Evolutionary conservation across 495 filamentous ascomycete genomes (phyloP).

Genomic region (Penicillium manginii): DNA sequence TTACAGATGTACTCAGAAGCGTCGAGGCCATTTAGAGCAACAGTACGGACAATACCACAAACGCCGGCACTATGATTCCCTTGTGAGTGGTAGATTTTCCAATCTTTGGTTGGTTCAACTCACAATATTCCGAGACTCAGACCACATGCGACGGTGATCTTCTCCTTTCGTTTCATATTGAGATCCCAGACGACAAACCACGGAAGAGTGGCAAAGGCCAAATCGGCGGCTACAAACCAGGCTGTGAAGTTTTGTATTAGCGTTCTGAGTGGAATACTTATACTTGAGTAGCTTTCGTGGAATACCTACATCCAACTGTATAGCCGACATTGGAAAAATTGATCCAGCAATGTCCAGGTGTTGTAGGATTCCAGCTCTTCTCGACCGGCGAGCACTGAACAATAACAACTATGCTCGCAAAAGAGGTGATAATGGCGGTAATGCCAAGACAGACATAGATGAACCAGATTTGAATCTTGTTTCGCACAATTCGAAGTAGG

Average conservation of each 20-base stretch:
- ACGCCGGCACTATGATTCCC: slow-evolving; percentile 25
- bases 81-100: not conserved
- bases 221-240: slow-evolving; percentile 32
- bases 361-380: slow-evolving; percentile 26
- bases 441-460: slow-evolving; percentile 25
- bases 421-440: slow-evolving; percentile 24
- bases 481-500: slow-evolving; percentile 33
- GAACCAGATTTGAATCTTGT: slow-evolving; percentile 29
- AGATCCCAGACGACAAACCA: slow-evolving; percentile 38
- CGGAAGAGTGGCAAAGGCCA: slow-evolving; percentile 33
- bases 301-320: slow-evolving; percentile 31
- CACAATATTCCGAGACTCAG: slow-evolving; percentile 34
- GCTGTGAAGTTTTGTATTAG: slow-evolving; percentile 10
- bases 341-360: slow-evolving; percentile 26
- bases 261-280: not conserved
- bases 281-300: not conserved
- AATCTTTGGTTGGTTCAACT: not conserved
- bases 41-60: slow-evolving; percentile 36
- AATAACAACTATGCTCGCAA: slow-evolving; percentile 27
- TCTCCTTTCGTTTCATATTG: slow-evolving; percentile 38
- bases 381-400: slow-evolving; percentile 31
- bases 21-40: slow-evolving; percentile 25
- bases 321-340: slow-evolving; percentile 34
- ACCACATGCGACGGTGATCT: slow-evolving; percentile 31
- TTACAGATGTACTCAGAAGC: slow-evolving; percentile 33